phyloP scores from a whole-genome alignment of 345 rosid genomes.

The Eucalyptus polyanthemos region DNA sequence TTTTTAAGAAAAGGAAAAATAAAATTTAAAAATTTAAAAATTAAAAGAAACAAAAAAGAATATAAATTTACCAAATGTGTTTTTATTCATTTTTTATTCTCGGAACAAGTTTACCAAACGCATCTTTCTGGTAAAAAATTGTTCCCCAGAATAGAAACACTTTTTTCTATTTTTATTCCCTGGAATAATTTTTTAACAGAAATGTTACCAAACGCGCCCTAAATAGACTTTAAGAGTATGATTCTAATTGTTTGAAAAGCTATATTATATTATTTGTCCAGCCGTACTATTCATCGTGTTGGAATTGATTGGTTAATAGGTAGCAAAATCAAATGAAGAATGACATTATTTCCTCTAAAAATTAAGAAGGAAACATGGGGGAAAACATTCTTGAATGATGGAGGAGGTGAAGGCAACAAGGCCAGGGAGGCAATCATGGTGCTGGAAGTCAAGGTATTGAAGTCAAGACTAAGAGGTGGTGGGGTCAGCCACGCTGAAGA shows the following conservation, averaged over 20 bases:
- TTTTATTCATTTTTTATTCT: too few relatives aligned
- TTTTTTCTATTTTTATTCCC: too few relatives aligned
- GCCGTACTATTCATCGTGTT: fast-evolving
- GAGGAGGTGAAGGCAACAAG: slow-evolving; percentile 7
- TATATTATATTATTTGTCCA: neutral
- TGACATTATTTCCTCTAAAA: neutral
- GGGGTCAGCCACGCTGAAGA: slow-evolving; percentile 21
- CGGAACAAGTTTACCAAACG: too few relatives aligned
- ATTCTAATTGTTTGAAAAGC: neutral
- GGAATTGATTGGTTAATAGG: neutral
- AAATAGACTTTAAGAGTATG: neutral
- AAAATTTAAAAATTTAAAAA: too few relatives aligned
- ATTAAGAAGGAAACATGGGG: neutral
- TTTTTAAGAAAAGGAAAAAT: too few relatives aligned
- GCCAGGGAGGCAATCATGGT: slow-evolving; percentile 26
- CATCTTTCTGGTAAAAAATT: too few relatives aligned
- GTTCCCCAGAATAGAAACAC: too few relatives aligned
- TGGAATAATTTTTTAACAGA: too few relatives aligned
- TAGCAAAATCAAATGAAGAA: neutral
- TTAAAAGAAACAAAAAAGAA: too few relatives aligned
- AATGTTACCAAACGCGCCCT: too few relatives aligned
- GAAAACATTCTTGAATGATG: neutral
- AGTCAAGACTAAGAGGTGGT: slow-evolving; percentile 47
- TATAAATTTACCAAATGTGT: too few relatives aligned
- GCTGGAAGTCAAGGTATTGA: slow-evolving; percentile 56